Conservation (phyloP, 169 alveolate genomes). For the Eimeria brunetti region DNA sequence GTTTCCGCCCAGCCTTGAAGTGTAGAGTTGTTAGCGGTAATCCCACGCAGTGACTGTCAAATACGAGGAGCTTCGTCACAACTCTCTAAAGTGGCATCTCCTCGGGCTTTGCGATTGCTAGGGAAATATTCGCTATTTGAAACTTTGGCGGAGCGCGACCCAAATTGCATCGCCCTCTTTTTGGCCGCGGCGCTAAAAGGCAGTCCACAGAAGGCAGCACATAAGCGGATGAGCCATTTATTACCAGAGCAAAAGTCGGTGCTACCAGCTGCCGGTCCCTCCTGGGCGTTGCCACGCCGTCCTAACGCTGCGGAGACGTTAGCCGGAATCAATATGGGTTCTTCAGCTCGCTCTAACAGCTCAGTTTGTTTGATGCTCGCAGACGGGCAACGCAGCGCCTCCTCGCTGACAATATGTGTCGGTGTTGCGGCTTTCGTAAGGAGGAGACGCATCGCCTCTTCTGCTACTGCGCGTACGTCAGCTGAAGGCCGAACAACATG, state of each 20-base stretch:
- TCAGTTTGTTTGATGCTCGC: not conserved
- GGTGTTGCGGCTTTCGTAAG: not conserved
- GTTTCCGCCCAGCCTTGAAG: not conserved
- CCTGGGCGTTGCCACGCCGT: not conserved
- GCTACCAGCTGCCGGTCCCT: not conserved
- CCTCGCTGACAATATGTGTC: not conserved
- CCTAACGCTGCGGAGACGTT: not conserved
- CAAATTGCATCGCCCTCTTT: conserved; percentile 81
- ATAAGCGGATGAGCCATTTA: conserved; percentile 74
- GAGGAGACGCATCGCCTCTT: conserved; percentile 32
- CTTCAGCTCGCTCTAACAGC: not conserved
- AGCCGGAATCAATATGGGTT: not conserved
- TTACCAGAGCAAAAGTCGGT: conserved; percentile 14
- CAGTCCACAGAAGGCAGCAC: conserved; percentile 55
- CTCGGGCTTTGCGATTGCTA: conserved; percentile 62
- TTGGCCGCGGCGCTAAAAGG: conserved; percentile 49
- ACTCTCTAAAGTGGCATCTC: conserved; percentile 30
- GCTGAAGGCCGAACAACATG: conserved; percentile 37
- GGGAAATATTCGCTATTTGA: conserved; percentile 62
- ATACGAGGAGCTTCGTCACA: not conserved
- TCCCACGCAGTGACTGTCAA: not conserved
- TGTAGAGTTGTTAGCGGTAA: not conserved
- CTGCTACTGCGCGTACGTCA: not conserved
- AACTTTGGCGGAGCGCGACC: conserved; percentile 78
- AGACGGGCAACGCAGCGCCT: not conserved